These are phyloP conservation scores for Pseudognaphalium luteoalbum DNA, from an alignment of 129 eudicot genomes.

Conservation along the genomic window DNA sequence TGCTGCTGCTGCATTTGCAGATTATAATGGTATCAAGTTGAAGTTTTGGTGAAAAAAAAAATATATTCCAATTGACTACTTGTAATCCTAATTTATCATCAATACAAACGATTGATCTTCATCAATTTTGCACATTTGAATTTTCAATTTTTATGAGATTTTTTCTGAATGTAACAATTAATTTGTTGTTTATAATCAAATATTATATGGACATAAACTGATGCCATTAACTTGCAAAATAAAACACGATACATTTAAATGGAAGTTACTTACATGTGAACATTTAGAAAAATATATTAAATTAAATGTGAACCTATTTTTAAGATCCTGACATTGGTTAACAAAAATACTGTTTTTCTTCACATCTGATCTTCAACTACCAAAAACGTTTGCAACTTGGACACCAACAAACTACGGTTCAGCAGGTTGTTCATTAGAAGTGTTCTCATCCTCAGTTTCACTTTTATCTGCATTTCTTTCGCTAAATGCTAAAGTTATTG, in stretches of 20 bases:
- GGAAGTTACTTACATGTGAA: neutral
- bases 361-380: slow-evolving; percentile 1
- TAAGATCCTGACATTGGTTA: neutral
- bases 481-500: slow-evolving; percentile 20
- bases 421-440: slow-evolving; percentile 2
- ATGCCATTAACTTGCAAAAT: neutral
- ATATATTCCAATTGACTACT: neutral
- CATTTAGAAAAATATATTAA: too few species aligned
- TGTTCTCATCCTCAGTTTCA: slow-evolving; percentile 7
- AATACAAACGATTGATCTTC: neutral
- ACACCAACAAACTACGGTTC: neutral
- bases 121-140: neutral
- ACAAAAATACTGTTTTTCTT: neutral
- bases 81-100: slow-evolving; percentile 5
- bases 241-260: neutral
- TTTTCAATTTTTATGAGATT: neutral
- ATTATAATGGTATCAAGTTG: slow-evolving; percentile 53
- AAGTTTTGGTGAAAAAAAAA: slow-evolving; percentile 61
- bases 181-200: neutral
- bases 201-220: neutral
- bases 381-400: neutral
- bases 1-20: slow-evolving; percentile 51
- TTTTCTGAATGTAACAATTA: neutral
- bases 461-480: slow-evolving; percentile 21
- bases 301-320: neutral